These are phyloP conservation scores for Sordaria brevicollis DNA, from an alignment of 495 filamentous ascomycete species.

Conservation along the genomic window DNA sequence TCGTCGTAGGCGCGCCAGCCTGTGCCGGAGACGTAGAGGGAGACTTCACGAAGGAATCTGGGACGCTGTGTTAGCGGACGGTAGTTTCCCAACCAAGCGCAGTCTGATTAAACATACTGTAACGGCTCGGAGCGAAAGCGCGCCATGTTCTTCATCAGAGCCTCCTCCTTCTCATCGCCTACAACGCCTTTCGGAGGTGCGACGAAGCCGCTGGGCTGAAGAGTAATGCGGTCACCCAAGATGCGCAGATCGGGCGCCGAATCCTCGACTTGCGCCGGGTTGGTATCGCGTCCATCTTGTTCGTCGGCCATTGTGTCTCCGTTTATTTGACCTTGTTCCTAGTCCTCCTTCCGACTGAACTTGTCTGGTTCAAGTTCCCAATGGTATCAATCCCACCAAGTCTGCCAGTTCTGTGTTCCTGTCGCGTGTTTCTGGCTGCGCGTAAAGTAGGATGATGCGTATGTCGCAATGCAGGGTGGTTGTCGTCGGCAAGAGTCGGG, in stretches of 20 bases:
- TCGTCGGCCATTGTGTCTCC: slow-evolving; percentile 20
- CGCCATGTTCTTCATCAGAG: slow-evolving; percentile 71
- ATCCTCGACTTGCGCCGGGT: slow-evolving; percentile 18
- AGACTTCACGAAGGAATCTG: slow-evolving; percentile 87
- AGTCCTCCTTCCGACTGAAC: neutral
- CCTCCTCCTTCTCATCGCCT: slow-evolving; percentile 50
- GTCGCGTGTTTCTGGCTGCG: neutral
- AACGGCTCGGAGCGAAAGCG: slow-evolving; percentile 55
- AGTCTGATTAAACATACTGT: slow-evolving; percentile 27
- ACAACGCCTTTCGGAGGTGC: slow-evolving; percentile 26
- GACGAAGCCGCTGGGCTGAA: slow-evolving; percentile 69
- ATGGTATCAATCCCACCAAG: neutral
- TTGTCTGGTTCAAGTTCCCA: neutral
- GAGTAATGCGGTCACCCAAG: slow-evolving; percentile 63
- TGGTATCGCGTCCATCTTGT: slow-evolving; percentile 14
- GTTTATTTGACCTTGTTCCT: neutral
- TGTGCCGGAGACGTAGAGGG: slow-evolving; percentile 76
- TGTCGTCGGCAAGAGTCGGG: neutral
- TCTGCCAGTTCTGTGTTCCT: neutral
- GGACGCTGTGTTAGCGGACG: slow-evolving; percentile 21
- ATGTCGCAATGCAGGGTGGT: neutral
- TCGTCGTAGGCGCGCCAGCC: slow-evolving; percentile 92
- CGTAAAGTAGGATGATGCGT: neutral
- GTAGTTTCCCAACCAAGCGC: neutral
- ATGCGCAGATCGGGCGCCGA: slow-evolving; percentile 78